phyloP scores from a whole-genome alignment of 345 rosid genomes.

The Mangifera indica region DNA sequence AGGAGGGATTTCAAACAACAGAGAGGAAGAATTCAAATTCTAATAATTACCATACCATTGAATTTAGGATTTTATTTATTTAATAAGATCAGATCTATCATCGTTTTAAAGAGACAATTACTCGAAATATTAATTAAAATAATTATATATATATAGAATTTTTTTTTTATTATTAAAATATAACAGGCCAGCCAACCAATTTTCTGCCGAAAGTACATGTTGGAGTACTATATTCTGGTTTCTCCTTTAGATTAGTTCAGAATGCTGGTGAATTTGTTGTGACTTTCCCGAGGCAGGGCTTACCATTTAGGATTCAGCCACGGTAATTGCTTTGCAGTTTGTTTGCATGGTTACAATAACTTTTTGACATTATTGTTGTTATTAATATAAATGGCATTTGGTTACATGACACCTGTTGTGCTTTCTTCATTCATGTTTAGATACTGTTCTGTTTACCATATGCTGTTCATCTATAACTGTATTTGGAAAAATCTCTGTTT shows the following conservation, averaged over 20 bases:
- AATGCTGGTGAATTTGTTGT: slow-evolving; percentile 99
- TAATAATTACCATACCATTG: too few species aligned
- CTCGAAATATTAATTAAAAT: too few species aligned
- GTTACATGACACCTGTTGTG: not conserved
- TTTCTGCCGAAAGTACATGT: slow-evolving; percentile 17
- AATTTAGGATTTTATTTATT: too few species aligned
- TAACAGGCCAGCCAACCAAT: too few species aligned
- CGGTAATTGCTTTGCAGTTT: slow-evolving; percentile 59
- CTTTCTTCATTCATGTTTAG: not conserved
- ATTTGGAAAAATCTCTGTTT: not conserved
- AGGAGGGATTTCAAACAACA: too few species aligned
- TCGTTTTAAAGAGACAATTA: too few species aligned
- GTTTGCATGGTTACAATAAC: slow-evolving; percentile 11
- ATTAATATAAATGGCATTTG: slow-evolving; percentile 13
- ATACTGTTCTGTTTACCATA: not conserved
- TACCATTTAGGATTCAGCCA: slow-evolving; percentile 99
- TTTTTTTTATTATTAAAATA: too few species aligned
- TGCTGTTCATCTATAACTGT: not conserved
- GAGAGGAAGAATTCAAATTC: too few species aligned
- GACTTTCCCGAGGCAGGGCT: slow-evolving; percentile 98
- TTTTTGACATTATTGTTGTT: slow-evolving; percentile 12
- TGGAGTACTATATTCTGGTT: slow-evolving; percentile 27
- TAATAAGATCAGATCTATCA: too few species aligned
- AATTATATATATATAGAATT: too few species aligned
- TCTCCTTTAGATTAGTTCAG: slow-evolving; percentile 76